These are phyloP conservation scores for Starmerella apis DNA, from an alignment of 805 yeast genomes.

Conservation along the genomic window DNA sequence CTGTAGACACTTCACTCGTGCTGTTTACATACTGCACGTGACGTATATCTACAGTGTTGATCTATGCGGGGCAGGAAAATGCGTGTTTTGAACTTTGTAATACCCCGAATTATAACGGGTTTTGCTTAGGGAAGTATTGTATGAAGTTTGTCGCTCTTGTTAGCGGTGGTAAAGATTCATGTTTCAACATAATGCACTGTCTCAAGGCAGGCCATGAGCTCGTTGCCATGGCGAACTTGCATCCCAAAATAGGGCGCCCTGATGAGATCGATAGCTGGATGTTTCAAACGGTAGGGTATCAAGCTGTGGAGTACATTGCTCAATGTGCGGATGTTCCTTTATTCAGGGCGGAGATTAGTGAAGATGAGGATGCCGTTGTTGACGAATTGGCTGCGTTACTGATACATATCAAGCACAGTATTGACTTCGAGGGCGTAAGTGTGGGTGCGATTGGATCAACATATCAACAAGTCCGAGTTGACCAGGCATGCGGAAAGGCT, in stretches of 20 bases:
- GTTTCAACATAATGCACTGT: constrained; percentile 80
- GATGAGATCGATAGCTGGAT: constrained; percentile 87
- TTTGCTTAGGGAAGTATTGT: neutral
- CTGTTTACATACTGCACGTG: too few species aligned
- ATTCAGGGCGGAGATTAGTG: constrained; percentile 55
- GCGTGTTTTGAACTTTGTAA: neutral
- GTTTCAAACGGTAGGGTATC: constrained; percentile 97
- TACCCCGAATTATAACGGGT: too few species aligned
- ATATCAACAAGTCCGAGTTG: constrained; percentile 92
- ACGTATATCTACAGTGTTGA: too few species aligned
- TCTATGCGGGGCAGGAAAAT: too few species aligned
- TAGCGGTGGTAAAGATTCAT: constrained; percentile 95
- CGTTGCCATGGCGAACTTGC: constrained; percentile 72
- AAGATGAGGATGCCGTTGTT: constrained; percentile 73
- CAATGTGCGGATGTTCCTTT: constrained; percentile 72
- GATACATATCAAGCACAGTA: constrained; percentile 42
- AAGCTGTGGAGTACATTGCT: constrained; percentile 52
- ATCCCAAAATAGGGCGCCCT: constrained; percentile 39
- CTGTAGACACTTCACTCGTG: too few species aligned
- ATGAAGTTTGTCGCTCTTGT: constrained; percentile 91
- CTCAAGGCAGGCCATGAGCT: constrained; percentile 75
- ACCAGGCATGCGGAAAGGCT: constrained; percentile 69
- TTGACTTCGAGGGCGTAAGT: constrained; percentile 74
- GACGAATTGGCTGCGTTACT: constrained; percentile 64
- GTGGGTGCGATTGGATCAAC: constrained; percentile 94